Evolutionary conservation across 2,329 filamentous ascomycete genomes (phyloP).

Genomic region (Delphinella strobiligena): DNA sequence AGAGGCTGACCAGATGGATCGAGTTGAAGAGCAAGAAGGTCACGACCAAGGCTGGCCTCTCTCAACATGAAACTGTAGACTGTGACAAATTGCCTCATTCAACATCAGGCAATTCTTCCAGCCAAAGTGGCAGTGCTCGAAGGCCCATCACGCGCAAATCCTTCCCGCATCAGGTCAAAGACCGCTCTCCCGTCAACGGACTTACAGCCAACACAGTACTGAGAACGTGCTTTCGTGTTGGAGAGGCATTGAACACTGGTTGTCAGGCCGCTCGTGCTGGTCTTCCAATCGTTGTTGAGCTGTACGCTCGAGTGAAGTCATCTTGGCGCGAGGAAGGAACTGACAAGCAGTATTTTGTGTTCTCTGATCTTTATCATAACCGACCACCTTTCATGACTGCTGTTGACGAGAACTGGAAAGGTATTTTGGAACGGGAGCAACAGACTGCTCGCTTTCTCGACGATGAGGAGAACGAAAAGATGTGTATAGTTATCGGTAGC

Average conservation of each 20-base stretch:
- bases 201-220: constrained; percentile 36
- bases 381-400: constrained; percentile 42
- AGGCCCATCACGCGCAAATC: constrained; percentile 34
- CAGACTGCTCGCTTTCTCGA: constrained; percentile 31
- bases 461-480: constrained; percentile 14
- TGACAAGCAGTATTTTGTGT: constrained; percentile 53
- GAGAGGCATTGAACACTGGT: constrained; percentile 44
- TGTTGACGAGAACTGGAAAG: constrained; percentile 35
- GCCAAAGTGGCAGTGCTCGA: constrained; percentile 19
- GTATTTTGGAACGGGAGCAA: constrained; percentile 31
- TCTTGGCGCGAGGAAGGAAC: constrained; percentile 44
- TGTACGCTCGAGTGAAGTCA: constrained; percentile 49
- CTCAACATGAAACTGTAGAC: constrained; percentile 1
- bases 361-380: constrained; percentile 50
- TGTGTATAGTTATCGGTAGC: constrained; percentile 38
- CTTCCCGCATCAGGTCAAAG: constrained; percentile 38
- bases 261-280: constrained; percentile 34
- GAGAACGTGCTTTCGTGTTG: constrained; percentile 52
- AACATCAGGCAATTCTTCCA: neutral
- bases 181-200: constrained; percentile 43
- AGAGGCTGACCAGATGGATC: too few species aligned
- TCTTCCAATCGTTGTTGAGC: constrained; percentile 42
- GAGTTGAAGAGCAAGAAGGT: too few species aligned
- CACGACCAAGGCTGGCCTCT: too few species aligned
- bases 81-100: neutral